phyloP scores from a whole-genome alignment of 2,329 filamentous ascomycete genomes.

The Penicillium sp. region DNA sequence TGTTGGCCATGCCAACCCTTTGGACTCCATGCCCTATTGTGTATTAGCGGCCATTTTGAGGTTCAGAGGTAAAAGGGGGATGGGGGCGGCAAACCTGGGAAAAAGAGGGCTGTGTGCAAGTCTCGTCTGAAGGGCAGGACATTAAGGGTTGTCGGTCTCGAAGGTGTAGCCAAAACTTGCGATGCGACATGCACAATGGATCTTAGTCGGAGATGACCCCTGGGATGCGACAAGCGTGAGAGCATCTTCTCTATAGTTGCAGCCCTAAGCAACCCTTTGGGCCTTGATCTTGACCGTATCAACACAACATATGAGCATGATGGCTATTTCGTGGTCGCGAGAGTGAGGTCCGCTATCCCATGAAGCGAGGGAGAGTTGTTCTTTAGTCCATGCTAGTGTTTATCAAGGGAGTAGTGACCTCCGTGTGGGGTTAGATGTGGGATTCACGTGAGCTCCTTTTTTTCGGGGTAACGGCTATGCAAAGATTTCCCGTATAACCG shows the following conservation, averaged over 20 bases:
- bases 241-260: slow-evolving; percentile 24
- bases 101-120: slow-evolving; percentile 49
- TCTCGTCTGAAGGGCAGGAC: slow-evolving; percentile 8
- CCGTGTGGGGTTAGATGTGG: slow-evolving; percentile 4
- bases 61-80: background rate
- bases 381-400: slow-evolving; percentile 1
- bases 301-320: slow-evolving; percentile 21
- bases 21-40: slow-evolving; percentile 78
- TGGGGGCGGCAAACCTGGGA: slow-evolving; percentile 39
- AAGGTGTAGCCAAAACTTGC: background rate
- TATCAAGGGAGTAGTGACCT: background rate
- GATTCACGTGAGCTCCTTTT: slow-evolving; percentile 9
- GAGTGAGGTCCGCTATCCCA: slow-evolving; percentile 1
- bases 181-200: background rate
- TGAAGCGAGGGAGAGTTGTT: background rate
- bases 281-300: slow-evolving; percentile 17
- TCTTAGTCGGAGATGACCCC: background rate
- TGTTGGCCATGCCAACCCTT: slow-evolving; percentile 79
- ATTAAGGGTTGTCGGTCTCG: background rate
- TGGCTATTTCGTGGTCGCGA: slow-evolving; percentile 5
- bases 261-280: slow-evolving; percentile 15
- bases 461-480: slow-evolving; percentile 1
- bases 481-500: background rate
- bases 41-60: slow-evolving; percentile 12
- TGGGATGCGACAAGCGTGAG: slow-evolving; percentile 4